Evolutionary conservation across 2,329 filamentous ascomycete genomes (phyloP).

Genomic region (Xylaria sp.): DNA sequence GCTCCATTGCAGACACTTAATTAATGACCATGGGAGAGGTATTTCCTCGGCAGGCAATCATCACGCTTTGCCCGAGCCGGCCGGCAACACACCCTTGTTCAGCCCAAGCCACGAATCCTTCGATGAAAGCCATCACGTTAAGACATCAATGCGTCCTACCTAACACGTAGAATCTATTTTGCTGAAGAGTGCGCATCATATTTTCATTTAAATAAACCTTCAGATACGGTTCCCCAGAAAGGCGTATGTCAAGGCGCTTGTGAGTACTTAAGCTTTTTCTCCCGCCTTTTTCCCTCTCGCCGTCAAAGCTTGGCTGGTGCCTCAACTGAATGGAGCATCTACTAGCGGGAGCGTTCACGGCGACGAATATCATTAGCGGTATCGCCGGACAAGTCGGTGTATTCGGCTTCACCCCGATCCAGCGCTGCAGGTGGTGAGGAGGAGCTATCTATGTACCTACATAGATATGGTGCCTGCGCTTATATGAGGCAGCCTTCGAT

Average conservation of each 20-base stretch:
- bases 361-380: not conserved
- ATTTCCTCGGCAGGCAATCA: slow-evolving; percentile 31
- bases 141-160: slow-evolving; percentile 17
- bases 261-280: slow-evolving; percentile 25
- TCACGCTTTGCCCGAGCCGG: slow-evolving; percentile 13
- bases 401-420: not conserved
- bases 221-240: slow-evolving; percentile 16
- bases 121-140: not conserved
- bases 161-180: not conserved
- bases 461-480: not conserved
- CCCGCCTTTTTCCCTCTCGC: slow-evolving; percentile 20
- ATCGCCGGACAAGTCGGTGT: not conserved
- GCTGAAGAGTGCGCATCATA: not conserved
- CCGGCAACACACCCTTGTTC: slow-evolving; percentile 25
- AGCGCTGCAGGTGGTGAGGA: not conserved
- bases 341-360: not conserved
- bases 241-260: slow-evolving; percentile 27
- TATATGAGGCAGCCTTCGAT: not conserved
- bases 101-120: slow-evolving; percentile 29
- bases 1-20: slow-evolving; percentile 9
- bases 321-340: slow-evolving; percentile 19
- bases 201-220: not conserved
- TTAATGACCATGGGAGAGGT: slow-evolving; percentile 5
- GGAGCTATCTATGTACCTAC: not conserved
- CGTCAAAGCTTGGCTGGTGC: slow-evolving; percentile 27